phyloP scores from a whole-genome alignment of 805 yeast species.

The Hemisphaericaspora nanyangensis region DNA sequence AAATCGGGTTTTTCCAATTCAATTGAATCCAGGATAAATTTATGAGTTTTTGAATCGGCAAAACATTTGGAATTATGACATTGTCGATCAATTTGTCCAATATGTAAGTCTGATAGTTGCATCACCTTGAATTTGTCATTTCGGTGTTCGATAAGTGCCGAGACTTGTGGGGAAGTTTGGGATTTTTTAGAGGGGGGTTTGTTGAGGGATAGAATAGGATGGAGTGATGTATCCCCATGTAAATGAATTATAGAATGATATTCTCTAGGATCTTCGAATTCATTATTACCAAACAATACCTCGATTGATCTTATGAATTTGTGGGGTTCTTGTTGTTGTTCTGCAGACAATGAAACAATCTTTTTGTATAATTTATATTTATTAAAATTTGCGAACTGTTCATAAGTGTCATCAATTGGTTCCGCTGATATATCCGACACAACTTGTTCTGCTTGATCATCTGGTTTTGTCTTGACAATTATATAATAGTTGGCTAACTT shows the following conservation, averaged over 20 bases:
- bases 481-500: slow-evolving; percentile 1
- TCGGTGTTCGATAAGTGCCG: neutral
- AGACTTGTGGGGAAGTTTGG: neutral
- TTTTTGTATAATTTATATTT: slow-evolving; percentile 3
- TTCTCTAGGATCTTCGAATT: slow-evolving; percentile 24
- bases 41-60: slow-evolving; percentile 26
- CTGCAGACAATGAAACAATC: slow-evolving; percentile 12
- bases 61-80: slow-evolving; percentile 17
- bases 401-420: slow-evolving; percentile 3
- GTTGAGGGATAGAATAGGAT: slow-evolving; percentile 8
- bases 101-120: slow-evolving; percentile 39
- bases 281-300: slow-evolving; percentile 27
- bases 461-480: neutral
- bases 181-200: neutral
- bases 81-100: slow-evolving; percentile 27
- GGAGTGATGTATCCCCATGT: slow-evolving; percentile 6
- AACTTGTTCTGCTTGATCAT: slow-evolving; percentile 2
- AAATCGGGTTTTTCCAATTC: slow-evolving; percentile 27
- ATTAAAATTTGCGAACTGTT: neutral
- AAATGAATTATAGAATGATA: slow-evolving; percentile 14
- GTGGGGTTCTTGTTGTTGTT: slow-evolving; percentile 9
- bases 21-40: slow-evolving; percentile 25
- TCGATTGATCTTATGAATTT: slow-evolving; percentile 19
- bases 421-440: slow-evolving; percentile 6
- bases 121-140: slow-evolving; percentile 25